phyloP scores from a whole-genome alignment of 257 asterid genomes.

The Penstemon eatonii region DNA sequence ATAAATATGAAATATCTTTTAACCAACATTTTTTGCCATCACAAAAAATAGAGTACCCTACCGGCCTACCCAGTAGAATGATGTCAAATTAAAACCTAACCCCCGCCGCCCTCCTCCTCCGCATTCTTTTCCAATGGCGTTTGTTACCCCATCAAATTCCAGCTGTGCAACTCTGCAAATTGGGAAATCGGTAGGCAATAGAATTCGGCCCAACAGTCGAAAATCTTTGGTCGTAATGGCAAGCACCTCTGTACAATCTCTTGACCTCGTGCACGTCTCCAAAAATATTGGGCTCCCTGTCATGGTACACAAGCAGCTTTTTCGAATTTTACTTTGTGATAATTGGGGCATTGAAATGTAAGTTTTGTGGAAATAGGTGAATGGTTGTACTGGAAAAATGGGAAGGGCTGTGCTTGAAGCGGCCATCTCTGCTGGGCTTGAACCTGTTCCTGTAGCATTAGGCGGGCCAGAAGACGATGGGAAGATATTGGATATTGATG shows the following conservation, averaged over 20 bases:
- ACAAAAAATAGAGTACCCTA: no score
- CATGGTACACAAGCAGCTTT: neutral
- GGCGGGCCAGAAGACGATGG: constrained; percentile 49
- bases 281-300: neutral
- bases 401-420: constrained; percentile 68
- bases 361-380: constrained; percentile 35
- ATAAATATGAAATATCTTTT: no score
- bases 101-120: no score
- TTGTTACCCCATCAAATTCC: no score
- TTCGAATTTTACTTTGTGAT: neutral
- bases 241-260: neutral
- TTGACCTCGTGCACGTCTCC: neutral
- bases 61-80: no score
- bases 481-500: constrained; percentile 42
- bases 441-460: constrained; percentile 46
- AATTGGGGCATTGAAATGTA: neutral
- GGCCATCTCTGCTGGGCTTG: constrained; percentile 54
- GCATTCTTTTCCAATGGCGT: no score
- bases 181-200: no score
- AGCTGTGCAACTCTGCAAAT: no score
- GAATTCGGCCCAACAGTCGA: no score
- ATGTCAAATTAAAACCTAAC: no score
- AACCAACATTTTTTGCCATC: no score
- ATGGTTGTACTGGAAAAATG: constrained; percentile 64
- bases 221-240: neutral